These are phyloP conservation scores for Phlebiopsis gigantea DNA, from an alignment of 768 basidiomycete species.

Conservation along the genomic window DNA sequence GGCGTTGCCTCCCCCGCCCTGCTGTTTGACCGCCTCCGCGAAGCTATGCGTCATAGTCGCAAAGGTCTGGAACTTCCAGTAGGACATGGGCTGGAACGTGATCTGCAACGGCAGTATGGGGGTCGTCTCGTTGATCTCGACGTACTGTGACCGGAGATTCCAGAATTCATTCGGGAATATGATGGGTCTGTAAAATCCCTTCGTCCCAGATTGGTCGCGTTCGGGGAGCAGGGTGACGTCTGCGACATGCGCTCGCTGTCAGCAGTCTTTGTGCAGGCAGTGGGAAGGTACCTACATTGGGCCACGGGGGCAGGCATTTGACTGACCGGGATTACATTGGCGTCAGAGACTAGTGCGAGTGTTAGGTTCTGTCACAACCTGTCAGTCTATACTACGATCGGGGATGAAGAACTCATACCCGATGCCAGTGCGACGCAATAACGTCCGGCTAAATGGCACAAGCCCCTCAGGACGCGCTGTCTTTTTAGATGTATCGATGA, in stretches of 20 bases:
- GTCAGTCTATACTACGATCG: conserved; percentile 7
- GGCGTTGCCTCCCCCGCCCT: conserved; percentile 42
- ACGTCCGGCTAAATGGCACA: conserved; percentile 39
- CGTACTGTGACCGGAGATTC: conserved; percentile 76
- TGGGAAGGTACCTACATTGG: conserved; percentile 44
- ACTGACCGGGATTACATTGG: conserved; percentile 43
- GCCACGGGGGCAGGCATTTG: conserved; percentile 53
- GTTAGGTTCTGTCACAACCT: conserved; percentile 66
- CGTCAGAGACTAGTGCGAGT: conserved; percentile 76
- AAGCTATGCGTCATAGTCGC: conserved; percentile 83
- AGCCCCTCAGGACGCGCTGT: not conserved
- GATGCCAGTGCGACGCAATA: conserved; percentile 82
- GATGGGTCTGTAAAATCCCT: conserved; percentile 79
- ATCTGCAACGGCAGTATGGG: conserved; percentile 74
- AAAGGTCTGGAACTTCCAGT: conserved; percentile 84
- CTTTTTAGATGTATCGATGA: not conserved
- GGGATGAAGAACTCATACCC: conserved; percentile 33
- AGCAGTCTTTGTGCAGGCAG: not conserved
- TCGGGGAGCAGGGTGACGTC: conserved; percentile 61
- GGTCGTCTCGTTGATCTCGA: conserved; percentile 84
- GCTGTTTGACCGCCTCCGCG: conserved; percentile 77
- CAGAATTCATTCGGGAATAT: conserved; percentile 96
- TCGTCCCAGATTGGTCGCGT: conserved; percentile 60
- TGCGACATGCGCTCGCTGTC: conserved; percentile 19
- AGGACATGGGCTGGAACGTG: conserved; percentile 79